phyloP scores from a whole-genome alignment of 129 eudicot species.

The Kitagawia praeruptora region DNA sequence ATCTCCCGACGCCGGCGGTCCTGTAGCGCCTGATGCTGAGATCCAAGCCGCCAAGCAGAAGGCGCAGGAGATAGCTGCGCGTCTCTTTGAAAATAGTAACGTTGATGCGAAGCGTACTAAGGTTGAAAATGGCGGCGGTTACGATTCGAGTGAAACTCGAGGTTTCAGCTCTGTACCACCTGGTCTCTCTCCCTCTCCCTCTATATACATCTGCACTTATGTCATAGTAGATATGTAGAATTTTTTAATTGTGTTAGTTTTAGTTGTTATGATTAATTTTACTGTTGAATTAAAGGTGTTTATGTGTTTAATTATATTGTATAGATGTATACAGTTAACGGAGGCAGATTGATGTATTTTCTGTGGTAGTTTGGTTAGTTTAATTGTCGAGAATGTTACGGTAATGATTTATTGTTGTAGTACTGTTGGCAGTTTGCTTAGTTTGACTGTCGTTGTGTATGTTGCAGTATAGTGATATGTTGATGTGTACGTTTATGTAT shows the following conservation, averaged over 20 bases:
- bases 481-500: too few relatives aligned
- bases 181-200: conserved; percentile 6
- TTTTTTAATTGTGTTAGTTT: background rate
- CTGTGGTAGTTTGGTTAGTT: background rate
- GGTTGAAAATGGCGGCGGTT: conserved; percentile 64
- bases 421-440: too few relatives aligned
- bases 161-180: conserved; percentile 36
- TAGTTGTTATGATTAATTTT: background rate
- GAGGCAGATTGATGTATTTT: background rate
- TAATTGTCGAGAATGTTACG: background rate
- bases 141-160: conserved; percentile 35
- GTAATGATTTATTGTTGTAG: background rate
- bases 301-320: background rate
- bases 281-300: background rate
- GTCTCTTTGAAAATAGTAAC: conserved; percentile 28
- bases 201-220: background rate
- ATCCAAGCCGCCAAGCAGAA: conserved; percentile 61
- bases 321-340: background rate
- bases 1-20: conserved; percentile 42
- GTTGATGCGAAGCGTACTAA: conserved; percentile 79
- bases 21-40: conserved; percentile 43
- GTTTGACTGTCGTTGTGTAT: background rate
- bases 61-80: conserved; percentile 70
- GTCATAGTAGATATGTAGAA: background rate
- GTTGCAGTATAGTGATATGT: background rate